These are phyloP conservation scores for Solanum chiquidenum DNA, from an alignment of 257 asterid genomes.

Conservation along the genomic window DNA sequence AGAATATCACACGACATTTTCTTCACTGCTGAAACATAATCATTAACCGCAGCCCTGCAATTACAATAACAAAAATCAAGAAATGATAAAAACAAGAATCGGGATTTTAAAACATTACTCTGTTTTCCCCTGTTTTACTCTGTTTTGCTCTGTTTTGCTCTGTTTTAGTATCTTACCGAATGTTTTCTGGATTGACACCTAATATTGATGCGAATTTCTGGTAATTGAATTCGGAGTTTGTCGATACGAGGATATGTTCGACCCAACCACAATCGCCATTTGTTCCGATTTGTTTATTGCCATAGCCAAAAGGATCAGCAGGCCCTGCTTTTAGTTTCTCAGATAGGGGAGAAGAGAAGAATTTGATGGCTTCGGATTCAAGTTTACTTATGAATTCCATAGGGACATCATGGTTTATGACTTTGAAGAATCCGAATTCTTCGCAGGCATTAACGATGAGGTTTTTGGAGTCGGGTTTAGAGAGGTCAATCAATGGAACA, in stretches of 20 bases:
- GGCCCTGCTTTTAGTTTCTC: slow-evolving; percentile 54
- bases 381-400: slow-evolving; percentile 31
- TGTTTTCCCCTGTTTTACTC: not conserved
- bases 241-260: slow-evolving; percentile 50
- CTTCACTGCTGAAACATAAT: slow-evolving; percentile 34
- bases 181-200: slow-evolving; percentile 43
- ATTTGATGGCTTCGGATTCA: slow-evolving; percentile 54
- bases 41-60: slow-evolving; percentile 26
- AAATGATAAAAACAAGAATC: not conserved
- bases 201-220: slow-evolving; percentile 33
- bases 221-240: slow-evolving; percentile 30
- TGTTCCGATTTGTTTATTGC: slow-evolving; percentile 47
- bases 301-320: slow-evolving; percentile 72
- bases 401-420: slow-evolving; percentile 58
- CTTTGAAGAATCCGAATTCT: slow-evolving; percentile 75
- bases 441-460: slow-evolving; percentile 67
- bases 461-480: slow-evolving; percentile 45
- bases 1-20: slow-evolving; percentile 51
- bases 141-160: not conserved
- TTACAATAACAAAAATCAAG: not conserved
- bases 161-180: slow-evolving; percentile 27
- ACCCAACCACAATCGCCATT: slow-evolving; percentile 68
- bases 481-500: slow-evolving; percentile 66
- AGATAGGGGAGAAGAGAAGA: slow-evolving; percentile 47
- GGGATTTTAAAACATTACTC: not conserved